Conservation (phyloP, 2,329 filamentous ascomycete species). For the Penicillium crustosum region DNA sequence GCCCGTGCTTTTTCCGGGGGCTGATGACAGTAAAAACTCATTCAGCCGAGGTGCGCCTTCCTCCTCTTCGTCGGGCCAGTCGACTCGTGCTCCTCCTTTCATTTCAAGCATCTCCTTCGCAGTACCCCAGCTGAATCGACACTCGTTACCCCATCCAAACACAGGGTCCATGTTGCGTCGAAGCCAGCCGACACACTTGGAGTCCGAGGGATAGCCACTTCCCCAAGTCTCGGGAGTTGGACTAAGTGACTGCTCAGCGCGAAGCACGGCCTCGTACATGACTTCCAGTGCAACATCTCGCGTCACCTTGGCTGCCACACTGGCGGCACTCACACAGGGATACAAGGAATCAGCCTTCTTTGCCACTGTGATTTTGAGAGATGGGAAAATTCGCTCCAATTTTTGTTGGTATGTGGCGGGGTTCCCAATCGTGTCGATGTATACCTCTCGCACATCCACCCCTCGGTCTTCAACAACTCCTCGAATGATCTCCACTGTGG, state of each 20-base stretch:
- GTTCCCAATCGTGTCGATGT: conserved; percentile 89
- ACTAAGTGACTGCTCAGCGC: conserved; percentile 29
- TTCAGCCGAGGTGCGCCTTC: conserved; percentile 66
- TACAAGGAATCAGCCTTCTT: conserved; percentile 94
- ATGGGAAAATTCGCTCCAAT: conserved; percentile 80
- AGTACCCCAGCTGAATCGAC: conserved; percentile 93
- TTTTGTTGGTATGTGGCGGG: conserved; percentile 81
- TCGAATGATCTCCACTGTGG: conserved; percentile 78
- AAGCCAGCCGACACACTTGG: conserved; percentile 76
- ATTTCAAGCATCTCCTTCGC: conserved; percentile 87
- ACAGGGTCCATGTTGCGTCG: conserved; percentile 84
- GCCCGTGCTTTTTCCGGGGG: conserved; percentile 44
- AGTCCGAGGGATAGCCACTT: conserved; percentile 90
- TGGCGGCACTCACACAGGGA: conserved; percentile 88
- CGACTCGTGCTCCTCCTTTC: conserved; percentile 70
- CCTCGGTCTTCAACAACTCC: conserved; percentile 68
- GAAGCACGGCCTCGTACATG: conserved; percentile 61
- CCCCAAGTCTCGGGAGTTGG: conserved; percentile 65
- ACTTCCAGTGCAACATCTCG: conserved; percentile 85
- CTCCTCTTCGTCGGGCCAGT: conserved; percentile 78
- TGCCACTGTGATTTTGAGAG: conserved; percentile 69
- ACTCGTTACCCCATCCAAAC: conserved; percentile 93
- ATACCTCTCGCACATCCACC: conserved; percentile 84
- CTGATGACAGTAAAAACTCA: conserved; percentile 65
- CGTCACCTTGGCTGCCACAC: conserved; percentile 94